Evolutionary conservation across 1,284 basidiomycete genomes (phyloP), one percentile per base, ranked within the genome.

Genomic region (Tilletia indica): DNA sequence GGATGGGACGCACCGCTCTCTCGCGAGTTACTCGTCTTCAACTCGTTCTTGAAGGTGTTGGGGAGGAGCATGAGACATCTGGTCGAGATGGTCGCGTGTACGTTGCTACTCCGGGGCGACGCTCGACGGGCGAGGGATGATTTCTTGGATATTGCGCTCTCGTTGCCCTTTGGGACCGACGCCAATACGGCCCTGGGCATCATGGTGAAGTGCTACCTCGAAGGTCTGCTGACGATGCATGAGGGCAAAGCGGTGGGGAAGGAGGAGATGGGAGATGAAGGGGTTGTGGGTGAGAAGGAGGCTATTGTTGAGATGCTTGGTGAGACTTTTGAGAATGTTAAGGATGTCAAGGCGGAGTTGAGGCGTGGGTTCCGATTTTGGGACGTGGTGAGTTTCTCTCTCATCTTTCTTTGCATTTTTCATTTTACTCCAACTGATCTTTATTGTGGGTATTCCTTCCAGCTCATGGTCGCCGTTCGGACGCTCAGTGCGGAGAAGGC

Each of bases 111-210:
- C 31, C 90, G 93, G 38, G 90, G 90, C 39, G 94, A 97, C 80
- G 93, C 93, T 25, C 89, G 91, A 63, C 88, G 93, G 66, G 89
- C 89, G 66, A 89, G 96, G 74, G 95, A 98, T 77, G 97, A 99
- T 83, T 88, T 93, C 77, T 87, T 97, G 76, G 97, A 98, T 84
- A 91, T 99, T 76, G 90, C 93, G 74, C 88, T 97, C 49, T 78
- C 72, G 49, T 73, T 84, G 38, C 80, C 82, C 4, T 97, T 99
- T 89, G 95, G 97, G 85, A 89, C 89, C 67, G 97, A 99, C 80
- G 92, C 94, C 75, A 98, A 97, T 87, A 99, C 97, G 0, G 96
- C 96, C 11, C 97, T 97, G 86, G 96, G 96, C 1, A 93, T 99
- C 76, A 88, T 99, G 4, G 93, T 93, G 56, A 99, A 99, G 87